Conservation (phyloP, 306 rosid species). For the Sophora flavescens region DNA sequence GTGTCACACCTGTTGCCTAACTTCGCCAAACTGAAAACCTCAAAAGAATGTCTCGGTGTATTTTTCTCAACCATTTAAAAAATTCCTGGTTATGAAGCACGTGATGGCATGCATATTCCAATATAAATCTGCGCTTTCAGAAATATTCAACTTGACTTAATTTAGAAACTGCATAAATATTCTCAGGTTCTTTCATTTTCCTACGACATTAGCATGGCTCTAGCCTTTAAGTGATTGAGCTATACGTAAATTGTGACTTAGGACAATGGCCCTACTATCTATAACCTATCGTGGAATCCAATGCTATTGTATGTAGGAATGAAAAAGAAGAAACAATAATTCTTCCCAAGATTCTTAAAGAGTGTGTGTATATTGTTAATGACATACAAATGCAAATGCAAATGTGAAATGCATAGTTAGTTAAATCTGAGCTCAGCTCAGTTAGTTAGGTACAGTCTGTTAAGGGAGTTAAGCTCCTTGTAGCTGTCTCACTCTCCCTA, state of each 20-base stretch:
- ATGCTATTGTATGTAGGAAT: conserved; percentile 30
- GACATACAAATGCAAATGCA: no score
- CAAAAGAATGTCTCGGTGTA: not conserved
- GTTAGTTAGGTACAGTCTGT: no score
- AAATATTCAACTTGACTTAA: conserved; percentile 26
- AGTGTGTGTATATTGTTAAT: no score
- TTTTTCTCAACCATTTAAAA: conserved; percentile 9
- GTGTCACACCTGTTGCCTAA: no score
- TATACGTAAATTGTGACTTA: conserved; percentile 35
- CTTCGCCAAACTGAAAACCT: not conserved
- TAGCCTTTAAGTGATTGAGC: conserved; percentile 31
- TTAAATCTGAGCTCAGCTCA: no score
- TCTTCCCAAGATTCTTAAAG: conserved; percentile 26
- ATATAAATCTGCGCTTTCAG: not conserved
- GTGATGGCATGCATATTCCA: not conserved
- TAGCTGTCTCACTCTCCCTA: no score
- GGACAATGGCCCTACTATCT: not conserved
- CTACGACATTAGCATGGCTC: conserved; percentile 10
- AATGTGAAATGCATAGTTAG: no score
- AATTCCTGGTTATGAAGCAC: not conserved
- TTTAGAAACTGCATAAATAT: conserved; percentile 35
- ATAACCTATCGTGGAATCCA: conserved; percentile 34
- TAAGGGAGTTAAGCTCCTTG: no score
- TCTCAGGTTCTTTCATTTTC: conserved; percentile 3
- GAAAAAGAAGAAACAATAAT: conserved; percentile 3